phyloP scores from a whole-genome alignment of 345 rosid species.

The Reutealis trisperma region DNA sequence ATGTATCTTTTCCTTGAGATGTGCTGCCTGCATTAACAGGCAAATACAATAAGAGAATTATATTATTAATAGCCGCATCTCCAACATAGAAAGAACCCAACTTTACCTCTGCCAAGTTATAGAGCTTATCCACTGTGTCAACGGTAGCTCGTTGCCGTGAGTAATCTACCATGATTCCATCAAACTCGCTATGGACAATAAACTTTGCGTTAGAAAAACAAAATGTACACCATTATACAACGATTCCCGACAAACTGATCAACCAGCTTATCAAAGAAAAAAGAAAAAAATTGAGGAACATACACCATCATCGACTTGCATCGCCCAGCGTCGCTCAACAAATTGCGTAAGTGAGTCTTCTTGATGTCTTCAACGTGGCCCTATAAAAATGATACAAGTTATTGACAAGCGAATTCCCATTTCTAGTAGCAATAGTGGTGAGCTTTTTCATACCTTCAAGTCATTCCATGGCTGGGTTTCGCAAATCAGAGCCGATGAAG shows the following conservation, averaged over 20 bases:
- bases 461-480: slow-evolving; percentile 80
- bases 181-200: slow-evolving; percentile 58
- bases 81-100: slow-evolving; percentile 8
- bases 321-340: slow-evolving; percentile 65
- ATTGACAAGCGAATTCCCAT: too few relatives aligned
- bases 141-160: slow-evolving; percentile 75
- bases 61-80: not conserved
- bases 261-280: not conserved
- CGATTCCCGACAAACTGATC: too few relatives aligned
- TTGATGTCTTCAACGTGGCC: slow-evolving; percentile 70
- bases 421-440: not conserved
- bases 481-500: slow-evolving; percentile 64
- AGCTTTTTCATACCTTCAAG: slow-evolving; percentile 58
- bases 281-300: slow-evolving; percentile 17
- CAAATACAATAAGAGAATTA: not conserved
- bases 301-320: slow-evolving; percentile 82
- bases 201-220: not conserved
- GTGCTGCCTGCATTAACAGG: slow-evolving; percentile 58
- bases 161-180: slow-evolving; percentile 70
- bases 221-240: not conserved
- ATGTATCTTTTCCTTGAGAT: slow-evolving; percentile 67
- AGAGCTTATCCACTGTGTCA: slow-evolving; percentile 67
- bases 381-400: slow-evolving; percentile 26
- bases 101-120: slow-evolving; percentile 71
- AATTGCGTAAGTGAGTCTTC: slow-evolving; percentile 75